Percentiles rank a stretch among this genome's conserved stretches.
phyloP scores from a whole-genome alignment of 371 early-diverging fungal genomes.

The Entomophthora muscae region DNA sequence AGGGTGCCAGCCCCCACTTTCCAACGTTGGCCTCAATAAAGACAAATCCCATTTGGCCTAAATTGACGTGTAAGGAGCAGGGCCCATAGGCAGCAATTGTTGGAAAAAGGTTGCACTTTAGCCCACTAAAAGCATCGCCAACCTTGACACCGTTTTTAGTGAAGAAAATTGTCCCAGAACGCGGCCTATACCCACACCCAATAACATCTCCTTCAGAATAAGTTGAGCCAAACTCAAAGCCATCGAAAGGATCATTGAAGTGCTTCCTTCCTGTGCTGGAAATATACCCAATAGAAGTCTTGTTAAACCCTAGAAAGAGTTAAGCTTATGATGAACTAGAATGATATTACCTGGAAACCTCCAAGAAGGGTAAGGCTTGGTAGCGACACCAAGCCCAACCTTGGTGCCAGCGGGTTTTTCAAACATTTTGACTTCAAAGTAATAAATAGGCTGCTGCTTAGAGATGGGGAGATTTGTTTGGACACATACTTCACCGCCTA shows the following conservation, averaged over 20 bases:
- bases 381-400: conserved; percentile 43
- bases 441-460: conserved; percentile 53
- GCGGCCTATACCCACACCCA: conserved; percentile 57
- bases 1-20: conserved; percentile 60
- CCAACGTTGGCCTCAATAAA: conserved; percentile 72
- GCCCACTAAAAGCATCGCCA: conserved; percentile 31
- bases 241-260: conserved; percentile 43
- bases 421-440: conserved; percentile 58
- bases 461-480: conserved; percentile 69
- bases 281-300: conserved; percentile 51
- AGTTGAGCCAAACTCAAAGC: conserved; percentile 32
- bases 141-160: conserved; percentile 57
- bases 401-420: conserved; percentile 32
- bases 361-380: conserved; percentile 47
- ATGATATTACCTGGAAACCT: conserved; percentile 33
- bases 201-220: conserved; percentile 54
- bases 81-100: conserved; percentile 43
- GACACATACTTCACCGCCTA: conserved; percentile 49
- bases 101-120: conserved; percentile 34
- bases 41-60: conserved; percentile 39
- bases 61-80: conserved; percentile 36
- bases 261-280: conserved; percentile 39
- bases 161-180: conserved; percentile 53
- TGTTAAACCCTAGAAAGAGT: conserved; percentile 27
- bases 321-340: neutral